Conservation (phyloP, 495 filamentous ascomycete species). For the Saxophila tyrrhenica region DNA sequence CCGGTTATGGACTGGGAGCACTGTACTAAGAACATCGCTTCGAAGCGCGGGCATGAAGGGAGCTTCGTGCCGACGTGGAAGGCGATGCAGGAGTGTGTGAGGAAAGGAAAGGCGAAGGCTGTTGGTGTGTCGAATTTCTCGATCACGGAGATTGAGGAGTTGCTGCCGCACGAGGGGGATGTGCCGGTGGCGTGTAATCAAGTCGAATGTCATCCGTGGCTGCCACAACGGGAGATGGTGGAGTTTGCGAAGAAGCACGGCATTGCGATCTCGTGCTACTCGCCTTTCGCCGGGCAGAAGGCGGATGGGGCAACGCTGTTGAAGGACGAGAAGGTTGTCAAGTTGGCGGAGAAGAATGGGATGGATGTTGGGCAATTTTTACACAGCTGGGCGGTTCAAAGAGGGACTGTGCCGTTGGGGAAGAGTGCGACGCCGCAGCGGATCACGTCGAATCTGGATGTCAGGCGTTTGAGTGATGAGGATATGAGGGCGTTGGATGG, state of each 20-base stretch:
- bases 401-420: constrained; percentile 38
- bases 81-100: constrained; percentile 45
- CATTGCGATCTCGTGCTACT: constrained; percentile 43
- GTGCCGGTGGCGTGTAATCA: constrained; percentile 18
- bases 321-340: constrained; percentile 21
- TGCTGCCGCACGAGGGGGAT: constrained; percentile 10
- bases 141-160: constrained; percentile 20
- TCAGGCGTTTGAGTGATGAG: constrained; percentile 9
- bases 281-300: constrained; percentile 33
- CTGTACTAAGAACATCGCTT: constrained; percentile 2
- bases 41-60: constrained; percentile 5
- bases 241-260: constrained; percentile 29
- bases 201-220: constrained; percentile 22
- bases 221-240: constrained; percentile 17
- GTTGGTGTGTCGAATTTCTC: constrained; percentile 52
- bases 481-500: constrained; percentile 13
- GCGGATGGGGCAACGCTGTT: constrained; percentile 17
- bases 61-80: constrained; percentile 30
- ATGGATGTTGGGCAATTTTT: constrained; percentile 34
- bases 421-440: constrained; percentile 40
- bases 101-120: constrained; percentile 43
- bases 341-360: constrained; percentile 26
- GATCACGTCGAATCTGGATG: constrained; percentile 32
- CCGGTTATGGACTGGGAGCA: constrained; percentile 15
- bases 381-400: constrained; percentile 40